Evolutionary conservation across 1,284 basidiomycete genomes (phyloP).

Genomic region (Marasmius fiardii): DNA sequence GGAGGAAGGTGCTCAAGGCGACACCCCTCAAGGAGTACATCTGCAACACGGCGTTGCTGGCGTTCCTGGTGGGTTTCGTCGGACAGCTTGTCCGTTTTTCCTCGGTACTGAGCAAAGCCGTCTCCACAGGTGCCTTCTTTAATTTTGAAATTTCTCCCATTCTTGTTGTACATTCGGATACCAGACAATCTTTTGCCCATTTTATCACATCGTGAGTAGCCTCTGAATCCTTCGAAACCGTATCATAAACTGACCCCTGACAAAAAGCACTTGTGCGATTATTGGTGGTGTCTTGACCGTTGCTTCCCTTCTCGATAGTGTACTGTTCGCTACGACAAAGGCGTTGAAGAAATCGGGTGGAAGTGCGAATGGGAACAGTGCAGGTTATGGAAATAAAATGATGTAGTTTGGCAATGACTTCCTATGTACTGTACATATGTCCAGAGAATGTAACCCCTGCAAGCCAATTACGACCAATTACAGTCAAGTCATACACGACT

Average conservation of each 20-base stretch:
- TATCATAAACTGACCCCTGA: not conserved
- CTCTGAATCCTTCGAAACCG: no score
- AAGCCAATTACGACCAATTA: not conserved
- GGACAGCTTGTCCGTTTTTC: not conserved
- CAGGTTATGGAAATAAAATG: slow-evolving; percentile 1
- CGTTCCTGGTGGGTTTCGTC: slow-evolving; percentile 56
- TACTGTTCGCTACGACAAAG: slow-evolving; percentile 76
- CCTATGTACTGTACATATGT: not conserved
- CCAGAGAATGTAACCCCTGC: not conserved
- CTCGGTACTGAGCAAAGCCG: not conserved
- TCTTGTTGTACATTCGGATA: slow-evolving; percentile 88
- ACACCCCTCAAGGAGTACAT: slow-evolving; percentile 69
- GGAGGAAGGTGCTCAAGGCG: slow-evolving; percentile 52
- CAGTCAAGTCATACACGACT: no score
- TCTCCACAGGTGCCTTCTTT: slow-evolving; percentile 77
- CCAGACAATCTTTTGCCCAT: slow-evolving; percentile 92
- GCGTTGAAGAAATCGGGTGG: slow-evolving; percentile 59
- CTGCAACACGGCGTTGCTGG: slow-evolving; percentile 82
- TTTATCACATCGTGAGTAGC: slow-evolving; percentile 88
- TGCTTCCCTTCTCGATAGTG: slow-evolving; percentile 87
- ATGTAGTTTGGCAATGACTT: slow-evolving; percentile 5
- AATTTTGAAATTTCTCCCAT: slow-evolving; percentile 99
- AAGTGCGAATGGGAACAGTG: slow-evolving; percentile 11
- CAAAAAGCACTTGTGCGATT: slow-evolving; percentile 87
- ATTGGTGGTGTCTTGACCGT: slow-evolving; percentile 96